Percentiles rank a stretch among this genome's conserved stretches.
Conservation (phyloP, 1,284 basidiomycete species). For the Pseudozyma thailandica region DNA sequence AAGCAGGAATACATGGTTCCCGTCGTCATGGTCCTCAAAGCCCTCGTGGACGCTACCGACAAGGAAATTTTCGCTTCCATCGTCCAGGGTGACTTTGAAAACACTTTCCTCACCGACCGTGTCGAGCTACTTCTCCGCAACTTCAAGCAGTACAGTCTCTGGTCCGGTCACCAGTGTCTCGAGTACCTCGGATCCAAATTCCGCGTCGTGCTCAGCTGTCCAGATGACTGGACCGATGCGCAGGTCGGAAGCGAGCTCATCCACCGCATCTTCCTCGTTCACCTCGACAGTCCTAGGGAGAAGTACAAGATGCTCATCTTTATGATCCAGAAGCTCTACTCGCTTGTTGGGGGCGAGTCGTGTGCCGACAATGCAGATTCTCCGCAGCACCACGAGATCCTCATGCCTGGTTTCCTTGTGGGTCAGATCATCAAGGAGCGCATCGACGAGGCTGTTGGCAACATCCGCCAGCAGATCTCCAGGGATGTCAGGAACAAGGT, state of each 20-base stretch:
- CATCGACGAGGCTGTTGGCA: constrained; percentile 86
- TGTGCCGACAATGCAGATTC: constrained; percentile 98
- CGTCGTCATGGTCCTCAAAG: constrained; percentile 95
- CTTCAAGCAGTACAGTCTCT: constrained; percentile 85
- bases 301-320: constrained; percentile 97
- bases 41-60: constrained; percentile 88
- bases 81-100: constrained; percentile 95
- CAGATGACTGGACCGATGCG: constrained; percentile 91
- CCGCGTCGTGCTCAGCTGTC: constrained; percentile 87
- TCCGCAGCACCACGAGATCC: constrained; percentile 96
- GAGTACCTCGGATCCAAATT: constrained; percentile 99
- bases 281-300: constrained; percentile 87
- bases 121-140: constrained; percentile 95
- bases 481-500: constrained; percentile 81
- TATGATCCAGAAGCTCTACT: constrained; percentile 96
- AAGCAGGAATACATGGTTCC: constrained; percentile 99
- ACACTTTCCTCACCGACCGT: constrained; percentile 97
- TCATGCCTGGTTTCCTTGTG: constrained; percentile 92
- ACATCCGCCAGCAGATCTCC: constrained; percentile 78
- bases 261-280: constrained; percentile 87
- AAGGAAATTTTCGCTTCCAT: constrained; percentile 98
- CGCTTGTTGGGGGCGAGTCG: constrained; percentile 88
- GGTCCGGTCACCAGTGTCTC: constrained; percentile 91
- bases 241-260: constrained; percentile 86
- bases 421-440: constrained; percentile 98